Percentiles rank a stretch among this genome's conserved stretches.
These are phyloP conservation scores for Pouteria glomerata DNA, from an alignment of 148 eudicot genomes.

Conservation along the genomic window DNA sequence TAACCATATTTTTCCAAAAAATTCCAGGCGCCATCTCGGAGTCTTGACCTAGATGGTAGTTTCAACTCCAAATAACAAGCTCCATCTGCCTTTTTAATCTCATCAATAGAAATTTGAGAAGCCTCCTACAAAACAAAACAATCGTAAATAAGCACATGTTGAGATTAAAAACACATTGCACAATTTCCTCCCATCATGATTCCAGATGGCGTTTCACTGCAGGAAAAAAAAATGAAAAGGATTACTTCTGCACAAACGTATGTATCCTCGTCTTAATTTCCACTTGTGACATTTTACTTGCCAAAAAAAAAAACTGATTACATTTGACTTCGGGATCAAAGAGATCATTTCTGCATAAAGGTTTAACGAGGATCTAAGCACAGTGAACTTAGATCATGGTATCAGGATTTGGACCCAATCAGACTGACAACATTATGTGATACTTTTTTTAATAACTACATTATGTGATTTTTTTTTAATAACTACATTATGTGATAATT, in stretches of 20 bases:
- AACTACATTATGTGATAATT: not conserved
- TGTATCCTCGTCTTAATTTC: not conserved
- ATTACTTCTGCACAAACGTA: not conserved
- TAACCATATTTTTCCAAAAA: slow-evolving; percentile 78
- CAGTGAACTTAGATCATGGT: not conserved
- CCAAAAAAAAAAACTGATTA: too few relatives aligned
- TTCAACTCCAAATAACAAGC: slow-evolving; percentile 59
- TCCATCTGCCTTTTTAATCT: slow-evolving; percentile 60
- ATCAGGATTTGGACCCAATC: too few relatives aligned
- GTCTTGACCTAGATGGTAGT: slow-evolving; percentile 46
- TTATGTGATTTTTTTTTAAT: too few relatives aligned
- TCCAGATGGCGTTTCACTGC: not conserved
- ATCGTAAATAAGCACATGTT: not conserved
- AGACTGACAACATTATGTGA: too few relatives aligned
- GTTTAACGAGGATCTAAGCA: not conserved
- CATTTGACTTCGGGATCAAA: not conserved
- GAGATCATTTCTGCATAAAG: not conserved
- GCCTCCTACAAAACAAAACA: slow-evolving; percentile 50
- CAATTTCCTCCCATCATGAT: not conserved
- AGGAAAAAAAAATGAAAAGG: not conserved
- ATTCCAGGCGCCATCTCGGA: slow-evolving; percentile 49
- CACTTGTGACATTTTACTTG: not conserved
- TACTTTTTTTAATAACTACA: too few relatives aligned
- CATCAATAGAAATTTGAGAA: slow-evolving; percentile 52
- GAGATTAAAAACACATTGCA: not conserved